phyloP scores from a whole-genome alignment of 352 stramenopile genomes.

The Plasmopara muralis region DNA sequence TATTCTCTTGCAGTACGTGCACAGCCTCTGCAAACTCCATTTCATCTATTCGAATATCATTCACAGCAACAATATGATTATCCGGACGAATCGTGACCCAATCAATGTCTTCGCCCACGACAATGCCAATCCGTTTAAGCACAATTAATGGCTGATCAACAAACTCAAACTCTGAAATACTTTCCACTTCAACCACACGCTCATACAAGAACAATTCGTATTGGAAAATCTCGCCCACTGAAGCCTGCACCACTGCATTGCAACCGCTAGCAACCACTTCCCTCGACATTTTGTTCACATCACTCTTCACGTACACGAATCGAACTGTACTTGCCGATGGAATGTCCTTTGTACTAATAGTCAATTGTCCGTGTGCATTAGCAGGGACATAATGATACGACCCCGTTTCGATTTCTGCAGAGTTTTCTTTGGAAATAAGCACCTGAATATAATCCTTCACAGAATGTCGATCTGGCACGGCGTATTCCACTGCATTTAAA shows the following conservation, averaged over 20 bases:
- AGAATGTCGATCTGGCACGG: conserved; percentile 75
- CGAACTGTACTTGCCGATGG: conserved; percentile 57
- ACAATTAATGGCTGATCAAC: conserved; percentile 82
- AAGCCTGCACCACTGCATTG: conserved; percentile 77
- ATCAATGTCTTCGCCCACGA: conserved; percentile 67
- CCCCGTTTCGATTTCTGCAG: conserved; percentile 63
- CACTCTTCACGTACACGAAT: conserved; percentile 83
- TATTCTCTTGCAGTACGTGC: conserved; percentile 78
- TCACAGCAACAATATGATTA: conserved; percentile 85
- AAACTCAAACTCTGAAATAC: conserved; percentile 81
- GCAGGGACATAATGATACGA: conserved; percentile 70
- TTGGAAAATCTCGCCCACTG: conserved; percentile 83
- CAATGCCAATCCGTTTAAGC: conserved; percentile 79
- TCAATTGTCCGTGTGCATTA: conserved; percentile 60
- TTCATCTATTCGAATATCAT: conserved; percentile 79
- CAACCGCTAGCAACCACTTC: conserved; percentile 81
- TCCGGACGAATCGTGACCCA: conserved; percentile 72
- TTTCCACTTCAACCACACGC: conserved; percentile 83
- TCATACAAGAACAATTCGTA: conserved; percentile 86
- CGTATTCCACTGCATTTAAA: conserved; percentile 56
- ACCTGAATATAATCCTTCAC: conserved; percentile 84
- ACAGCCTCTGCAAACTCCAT: conserved; percentile 79
- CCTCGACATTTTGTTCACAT: conserved; percentile 82
- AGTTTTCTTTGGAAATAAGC: conserved; percentile 67
- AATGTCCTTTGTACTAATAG: conserved; percentile 71